Conservation (phyloP, 225 moss, liverwort and hornwort genomes). For the Antitrichia curtipendula region DNA sequence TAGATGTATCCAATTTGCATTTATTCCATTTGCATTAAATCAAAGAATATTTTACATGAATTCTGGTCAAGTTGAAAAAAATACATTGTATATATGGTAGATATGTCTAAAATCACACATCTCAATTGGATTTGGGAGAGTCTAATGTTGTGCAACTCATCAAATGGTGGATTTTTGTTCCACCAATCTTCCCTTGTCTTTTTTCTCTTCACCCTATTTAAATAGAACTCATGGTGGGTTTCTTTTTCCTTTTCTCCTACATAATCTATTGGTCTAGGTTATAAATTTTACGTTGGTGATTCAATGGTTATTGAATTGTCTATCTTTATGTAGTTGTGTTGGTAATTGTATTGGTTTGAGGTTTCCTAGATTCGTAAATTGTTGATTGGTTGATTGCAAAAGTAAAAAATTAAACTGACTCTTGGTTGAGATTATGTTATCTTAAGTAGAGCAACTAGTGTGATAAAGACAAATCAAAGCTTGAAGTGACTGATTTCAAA, state of each 20-base stretch:
- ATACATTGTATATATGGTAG: neutral
- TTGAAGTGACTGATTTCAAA: neutral
- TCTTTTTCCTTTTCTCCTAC: no score
- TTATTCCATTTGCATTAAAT: neutral
- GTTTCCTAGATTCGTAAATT: rapidly evolving
- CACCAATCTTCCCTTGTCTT: no score
- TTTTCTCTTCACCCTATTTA: neutral
- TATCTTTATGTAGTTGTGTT: no score
- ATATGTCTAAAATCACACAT: neutral
- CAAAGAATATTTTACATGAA: neutral
- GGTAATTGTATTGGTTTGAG: neutral
- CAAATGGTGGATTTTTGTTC: no score
- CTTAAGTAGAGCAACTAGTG: rapidly evolving
- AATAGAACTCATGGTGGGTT: neutral
- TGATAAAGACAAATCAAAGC: rapidly evolving
- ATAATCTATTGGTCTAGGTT: no score
- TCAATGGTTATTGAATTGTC: neutral
- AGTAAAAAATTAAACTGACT: neutral
- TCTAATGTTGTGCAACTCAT: neutral
- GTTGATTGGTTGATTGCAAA: rapidly evolving
- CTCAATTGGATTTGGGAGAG: neutral
- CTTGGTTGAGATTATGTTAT: neutral
- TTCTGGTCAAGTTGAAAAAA: neutral
- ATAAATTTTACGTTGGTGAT: no score
- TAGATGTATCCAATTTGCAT: neutral